Evolutionary conservation across 2,329 filamentous ascomycete species (phyloP).

Genomic region (Ustilaginoidea virens): DNA sequence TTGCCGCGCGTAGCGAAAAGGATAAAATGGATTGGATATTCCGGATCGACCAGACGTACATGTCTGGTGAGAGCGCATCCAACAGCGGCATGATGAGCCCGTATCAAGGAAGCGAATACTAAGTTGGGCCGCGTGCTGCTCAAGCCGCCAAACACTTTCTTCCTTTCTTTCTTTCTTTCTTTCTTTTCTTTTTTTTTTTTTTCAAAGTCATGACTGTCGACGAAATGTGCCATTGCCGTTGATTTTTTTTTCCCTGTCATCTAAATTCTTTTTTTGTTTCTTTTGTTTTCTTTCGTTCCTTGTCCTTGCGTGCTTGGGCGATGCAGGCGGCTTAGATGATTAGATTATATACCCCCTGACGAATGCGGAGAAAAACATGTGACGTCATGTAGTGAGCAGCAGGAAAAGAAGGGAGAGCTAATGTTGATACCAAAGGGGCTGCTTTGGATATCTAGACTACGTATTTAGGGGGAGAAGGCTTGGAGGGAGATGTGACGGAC

Average conservation of each 20-base stretch:
- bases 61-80: conserved; percentile 28
- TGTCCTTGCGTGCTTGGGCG: neutral
- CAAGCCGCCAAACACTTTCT: neutral
- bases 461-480: too few species aligned
- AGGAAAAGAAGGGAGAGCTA: neutral
- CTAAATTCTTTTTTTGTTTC: neutral
- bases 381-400: neutral
- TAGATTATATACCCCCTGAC: conserved; percentile 3
- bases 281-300: neutral
- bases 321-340: conserved; percentile 3
- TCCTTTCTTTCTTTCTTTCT: neutral
- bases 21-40: conserved; percentile 98
- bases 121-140: neutral
- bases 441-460: neutral
- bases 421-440: neutral
- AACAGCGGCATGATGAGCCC: conserved; percentile 22
- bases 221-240: neutral
- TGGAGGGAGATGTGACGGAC: too few species aligned
- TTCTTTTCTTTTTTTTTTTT: neutral
- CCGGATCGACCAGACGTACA: conserved; percentile 71
- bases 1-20: conserved; percentile 73
- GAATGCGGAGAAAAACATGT: conserved; percentile 1
- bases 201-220: neutral
- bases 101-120: conserved; percentile 16
- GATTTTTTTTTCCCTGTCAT: neutral